phyloP scores from a whole-genome alignment of 2,329 filamentous ascomycete species.

The Elsinoe australis region DNA sequence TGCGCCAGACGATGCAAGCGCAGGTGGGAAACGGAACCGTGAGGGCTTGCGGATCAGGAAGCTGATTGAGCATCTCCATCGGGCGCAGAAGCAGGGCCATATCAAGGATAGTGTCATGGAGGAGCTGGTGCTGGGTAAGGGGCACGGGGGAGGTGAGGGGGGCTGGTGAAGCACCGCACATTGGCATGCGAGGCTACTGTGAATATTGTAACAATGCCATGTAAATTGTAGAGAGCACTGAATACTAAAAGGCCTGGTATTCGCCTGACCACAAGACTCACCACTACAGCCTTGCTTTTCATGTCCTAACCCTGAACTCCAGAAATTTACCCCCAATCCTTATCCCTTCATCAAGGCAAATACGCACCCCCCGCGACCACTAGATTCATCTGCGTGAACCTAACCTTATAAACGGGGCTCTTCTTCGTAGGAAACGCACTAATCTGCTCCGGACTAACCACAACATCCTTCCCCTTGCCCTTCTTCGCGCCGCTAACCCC shows the following conservation, averaged over 20 bases:
- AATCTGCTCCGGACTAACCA: conserved; percentile 88
- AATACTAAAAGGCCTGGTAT: too few species aligned
- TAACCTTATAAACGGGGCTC: conserved; percentile 84
- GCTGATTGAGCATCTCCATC: conserved; percentile 15
- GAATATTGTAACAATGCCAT: not conserved
- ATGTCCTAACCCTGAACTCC: not conserved
- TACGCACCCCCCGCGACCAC: conserved; percentile 74
- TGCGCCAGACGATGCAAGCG: not conserved
- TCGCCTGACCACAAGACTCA: too few species aligned
- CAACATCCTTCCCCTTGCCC: conserved; percentile 74
- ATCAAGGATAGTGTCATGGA: conserved; percentile 13
- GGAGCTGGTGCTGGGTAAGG: conserved; percentile 14
- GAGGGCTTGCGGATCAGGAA: conserved; percentile 12
- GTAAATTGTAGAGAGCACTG: too few species aligned
- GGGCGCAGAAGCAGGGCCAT: conserved; percentile 9
- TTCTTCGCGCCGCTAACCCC: conserved; percentile 32
- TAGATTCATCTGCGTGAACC: conserved; percentile 92
- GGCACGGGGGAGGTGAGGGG: not conserved
- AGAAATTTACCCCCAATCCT: not conserved
- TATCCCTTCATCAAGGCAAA: conserved; percentile 37
- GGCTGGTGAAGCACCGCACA: not conserved
- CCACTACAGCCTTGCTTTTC: too few species aligned
- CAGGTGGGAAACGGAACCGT: not conserved
- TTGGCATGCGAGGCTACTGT: not conserved
- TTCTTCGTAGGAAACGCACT: conserved; percentile 94